These are phyloP conservation scores for Coniochaeta ligniaria DNA, from an alignment of 2,329 filamentous ascomycete species.

Conservation along the genomic window DNA sequence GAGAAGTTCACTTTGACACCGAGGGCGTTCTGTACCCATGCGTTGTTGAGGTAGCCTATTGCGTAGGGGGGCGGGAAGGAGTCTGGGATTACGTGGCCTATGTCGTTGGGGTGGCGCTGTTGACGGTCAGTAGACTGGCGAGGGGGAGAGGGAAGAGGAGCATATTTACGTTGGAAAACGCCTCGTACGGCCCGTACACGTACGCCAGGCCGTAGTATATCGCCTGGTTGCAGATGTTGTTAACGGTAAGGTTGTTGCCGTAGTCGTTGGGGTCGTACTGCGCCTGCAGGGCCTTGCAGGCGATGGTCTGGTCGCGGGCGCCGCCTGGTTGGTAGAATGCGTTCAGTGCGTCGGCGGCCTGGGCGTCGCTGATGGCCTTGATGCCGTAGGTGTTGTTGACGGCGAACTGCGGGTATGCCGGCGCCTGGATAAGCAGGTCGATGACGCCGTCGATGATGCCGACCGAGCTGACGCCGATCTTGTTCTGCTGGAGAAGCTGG, in stretches of 20 bases:
- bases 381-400: slow-evolving; percentile 43
- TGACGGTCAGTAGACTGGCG: background rate
- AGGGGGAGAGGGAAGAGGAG: background rate
- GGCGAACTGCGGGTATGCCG: slow-evolving; percentile 12
- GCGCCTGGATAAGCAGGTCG: slow-evolving; percentile 14
- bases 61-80: slow-evolving; percentile 41
- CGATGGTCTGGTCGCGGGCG: slow-evolving; percentile 38
- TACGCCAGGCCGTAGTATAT: slow-evolving; percentile 3
- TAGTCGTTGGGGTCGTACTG: slow-evolving; percentile 7
- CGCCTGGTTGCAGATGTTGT: slow-evolving; percentile 6
- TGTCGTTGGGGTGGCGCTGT: slow-evolving; percentile 42
- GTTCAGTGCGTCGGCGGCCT: slow-evolving; percentile 35
- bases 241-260: slow-evolving; percentile 9
- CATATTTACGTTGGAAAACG: slow-evolving; percentile 6
- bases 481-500: background rate
- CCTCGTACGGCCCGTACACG: slow-evolving; percentile 7
- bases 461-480: slow-evolving; percentile 2
- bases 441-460: slow-evolving; percentile 20
- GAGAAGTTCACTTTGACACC: slow-evolving; percentile 51
- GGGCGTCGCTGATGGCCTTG: slow-evolving; percentile 37
- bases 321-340: slow-evolving; percentile 36
- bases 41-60: slow-evolving; percentile 43
- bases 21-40: slow-evolving; percentile 43
- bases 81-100: slow-evolving; percentile 38
- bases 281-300: slow-evolving; percentile 33